Base-by-base conservation (phyloP, 495 filamentous ascomycete genomes). In the Penicillium atrosanguineum region DNA sequence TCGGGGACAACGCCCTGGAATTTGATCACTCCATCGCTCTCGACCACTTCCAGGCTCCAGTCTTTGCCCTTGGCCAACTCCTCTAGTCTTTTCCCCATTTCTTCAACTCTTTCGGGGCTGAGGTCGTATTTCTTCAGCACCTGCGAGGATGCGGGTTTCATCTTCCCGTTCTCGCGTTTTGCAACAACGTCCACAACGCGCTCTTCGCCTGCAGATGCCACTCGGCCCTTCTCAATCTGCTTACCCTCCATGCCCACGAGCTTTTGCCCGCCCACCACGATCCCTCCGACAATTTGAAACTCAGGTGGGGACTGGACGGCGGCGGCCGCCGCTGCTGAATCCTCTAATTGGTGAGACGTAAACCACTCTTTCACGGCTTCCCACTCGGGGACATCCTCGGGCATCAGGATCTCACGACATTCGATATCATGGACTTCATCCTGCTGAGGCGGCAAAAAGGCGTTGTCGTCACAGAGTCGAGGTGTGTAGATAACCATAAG, bases 401-500 rank as follows among this genome's bases (percentile, higher is more conserved):
- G 69, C 11, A 62, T 56, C 18, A 95, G 70, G 43, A 96, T 83
- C 48, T 85, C 82, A 7, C 81, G 80, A 62, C 94, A 98, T 52
- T 83, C 81, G 31, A 98, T 90, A 2, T 81, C 64, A 63, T 96
- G 83, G 6, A 90, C 85, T 48, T 85, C 84, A 53, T 87, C 87
- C 47, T 89, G 84, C 52, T 91, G 87, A 1, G 91, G 90, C 8
- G 93, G 91, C 37, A 89, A 77, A 70, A 98, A 98, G 6, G 93
- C 92, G 20, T 91, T 84, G 57, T 98, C 94, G 64, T 88, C 86
- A 69, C 94, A 98, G 41, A 98, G 83, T 1, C 93, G 83, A 3
- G 94, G 90, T 0, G 94, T 98, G 65, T 97, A 88, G 46, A 98
- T 84, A 1, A 95, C 83, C 90, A 98, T 95, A 39, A 97, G 73